Base-by-base conservation (phyloP, 1,284 basidiomycete genomes). In the Sporisorium reilianum region DNA sequence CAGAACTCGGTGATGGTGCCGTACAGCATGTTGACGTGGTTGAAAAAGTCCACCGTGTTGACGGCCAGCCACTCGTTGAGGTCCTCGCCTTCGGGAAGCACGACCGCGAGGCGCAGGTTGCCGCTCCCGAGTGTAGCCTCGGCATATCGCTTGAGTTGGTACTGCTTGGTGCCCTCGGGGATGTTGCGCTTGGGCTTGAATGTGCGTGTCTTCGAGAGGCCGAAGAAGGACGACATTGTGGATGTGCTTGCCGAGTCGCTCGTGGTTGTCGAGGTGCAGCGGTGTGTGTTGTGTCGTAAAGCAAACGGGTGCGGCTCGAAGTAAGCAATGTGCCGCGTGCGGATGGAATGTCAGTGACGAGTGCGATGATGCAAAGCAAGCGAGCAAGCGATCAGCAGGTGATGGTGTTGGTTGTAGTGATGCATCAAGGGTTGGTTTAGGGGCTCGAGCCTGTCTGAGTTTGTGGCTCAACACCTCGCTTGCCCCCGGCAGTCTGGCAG, bases 151-250 rank as follows among this genome's bases (percentile, higher is more conserved):
- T 95, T 91, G 74, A 98, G 88, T 86, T 97, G 95, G 86, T 95
- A 97, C 85, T 97, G 95, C 86, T 96, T 97, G 34, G 95, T 96
- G 41, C 95, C 95, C 85, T 96, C 94, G 9, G 94, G 92, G 26
- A 95, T 92, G 86, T 97, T 95, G 87, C 93, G 94, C 80, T 93
- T 91, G 44, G 95, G 95, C 85, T 96, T 96, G 89, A 97, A 97
- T n/a, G 95, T 94, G 63, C 93, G 90, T 46, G 93, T 94, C 87
- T 94, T 94, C 28, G 72, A 77, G 1, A 81, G 68, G 18, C 78
- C 79, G 32, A 80, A 80, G 68, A 80, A 79, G 60, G 79, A 80
- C 26, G 79, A 79, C 79, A 80, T 80, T 25, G 42, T 68, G 53
- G 23, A 38, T 38, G 10, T n/a, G n/a, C n/a, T n/a, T n/a, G n/a